phyloP scores from a whole-genome alignment of 495 filamentous ascomycete species.

The Podospora fimiseda region DNA sequence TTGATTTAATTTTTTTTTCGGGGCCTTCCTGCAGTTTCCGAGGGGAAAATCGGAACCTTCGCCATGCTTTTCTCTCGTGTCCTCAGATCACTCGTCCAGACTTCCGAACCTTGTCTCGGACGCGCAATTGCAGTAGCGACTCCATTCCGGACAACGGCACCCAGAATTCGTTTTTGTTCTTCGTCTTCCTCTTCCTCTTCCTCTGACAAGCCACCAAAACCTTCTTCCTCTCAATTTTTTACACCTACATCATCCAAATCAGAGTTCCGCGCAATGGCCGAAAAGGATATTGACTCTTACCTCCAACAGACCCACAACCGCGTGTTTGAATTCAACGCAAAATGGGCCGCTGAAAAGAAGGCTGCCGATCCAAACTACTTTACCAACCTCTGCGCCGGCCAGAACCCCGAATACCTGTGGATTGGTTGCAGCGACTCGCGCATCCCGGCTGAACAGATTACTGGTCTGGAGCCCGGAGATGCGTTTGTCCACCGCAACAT shows the following conservation, averaged over 20 bases:
- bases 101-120: too few relatives aligned
- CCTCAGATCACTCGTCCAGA: too few relatives aligned
- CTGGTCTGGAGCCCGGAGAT: slow-evolving; percentile 53
- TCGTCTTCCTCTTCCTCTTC: too few relatives aligned
- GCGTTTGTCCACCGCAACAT: slow-evolving; percentile 61
- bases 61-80: too few relatives aligned
- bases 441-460: slow-evolving; percentile 55
- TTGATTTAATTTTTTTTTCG: too few relatives aligned
- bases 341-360: slow-evolving; percentile 48
- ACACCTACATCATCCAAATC: background rate
- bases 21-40: too few relatives aligned
- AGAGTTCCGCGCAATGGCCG: slow-evolving; percentile 24
- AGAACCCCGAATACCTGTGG: slow-evolving; percentile 57
- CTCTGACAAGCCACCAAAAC: too few relatives aligned
- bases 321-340: slow-evolving; percentile 49
- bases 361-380: slow-evolving; percentile 52
- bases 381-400: slow-evolving; percentile 44
- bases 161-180: too few relatives aligned
- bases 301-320: slow-evolving; percentile 44
- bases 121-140: too few relatives aligned
- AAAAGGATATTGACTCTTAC: slow-evolving; percentile 37
- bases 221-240: background rate
- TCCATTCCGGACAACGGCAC: too few relatives aligned
- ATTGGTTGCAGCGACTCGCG: slow-evolving; percentile 60
- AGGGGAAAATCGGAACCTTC: too few relatives aligned